These are phyloP conservation scores for Fraxinus floribunda DNA, from an alignment of 305 asterid genomes.

Conservation along the genomic window DNA sequence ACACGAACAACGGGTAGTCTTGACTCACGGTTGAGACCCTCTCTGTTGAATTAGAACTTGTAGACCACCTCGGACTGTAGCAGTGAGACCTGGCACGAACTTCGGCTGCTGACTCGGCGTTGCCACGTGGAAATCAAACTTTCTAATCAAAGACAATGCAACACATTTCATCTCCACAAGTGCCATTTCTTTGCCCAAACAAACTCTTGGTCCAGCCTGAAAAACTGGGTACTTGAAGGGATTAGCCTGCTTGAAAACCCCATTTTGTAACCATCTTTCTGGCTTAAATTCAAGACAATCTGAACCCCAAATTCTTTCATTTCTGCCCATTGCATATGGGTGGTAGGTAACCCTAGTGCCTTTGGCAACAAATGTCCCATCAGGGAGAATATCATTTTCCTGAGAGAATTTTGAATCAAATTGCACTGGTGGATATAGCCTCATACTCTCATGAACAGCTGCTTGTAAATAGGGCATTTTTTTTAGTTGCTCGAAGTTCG, in stretches of 20 bases:
- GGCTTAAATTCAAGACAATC: conserved; percentile 33
- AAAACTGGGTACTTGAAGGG: conserved; percentile 19
- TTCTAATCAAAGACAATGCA: conserved; percentile 29
- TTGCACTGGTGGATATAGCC: conserved; percentile 43
- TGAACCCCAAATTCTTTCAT: conserved; percentile 37
- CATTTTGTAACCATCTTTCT: conserved; percentile 34
- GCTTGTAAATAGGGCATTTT: conserved; percentile 28
- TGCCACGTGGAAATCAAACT: conserved; percentile 20
- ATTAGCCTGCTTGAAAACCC: conserved; percentile 23
- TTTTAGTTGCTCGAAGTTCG: conserved; percentile 16
- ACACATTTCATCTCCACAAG: conserved; percentile 39
- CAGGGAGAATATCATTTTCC: conserved; percentile 33
- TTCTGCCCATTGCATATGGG: conserved; percentile 46
- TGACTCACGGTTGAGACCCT: not conserved
- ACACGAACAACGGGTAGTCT: not conserved
- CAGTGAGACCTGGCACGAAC: conserved; percentile 29
- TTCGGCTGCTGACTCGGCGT: not conserved
- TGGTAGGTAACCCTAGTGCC: conserved; percentile 42
- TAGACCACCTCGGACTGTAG: conserved; percentile 31
- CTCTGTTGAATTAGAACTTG: conserved; percentile 22
- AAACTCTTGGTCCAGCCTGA: conserved; percentile 45
- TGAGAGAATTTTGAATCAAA: conserved; percentile 34
- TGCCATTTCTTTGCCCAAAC: conserved; percentile 46
- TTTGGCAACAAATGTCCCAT: conserved; percentile 29
- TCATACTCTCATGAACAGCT: conserved; percentile 26